Conservation (phyloP, 208 protist species). For the Trypanosoma avium region DNA sequence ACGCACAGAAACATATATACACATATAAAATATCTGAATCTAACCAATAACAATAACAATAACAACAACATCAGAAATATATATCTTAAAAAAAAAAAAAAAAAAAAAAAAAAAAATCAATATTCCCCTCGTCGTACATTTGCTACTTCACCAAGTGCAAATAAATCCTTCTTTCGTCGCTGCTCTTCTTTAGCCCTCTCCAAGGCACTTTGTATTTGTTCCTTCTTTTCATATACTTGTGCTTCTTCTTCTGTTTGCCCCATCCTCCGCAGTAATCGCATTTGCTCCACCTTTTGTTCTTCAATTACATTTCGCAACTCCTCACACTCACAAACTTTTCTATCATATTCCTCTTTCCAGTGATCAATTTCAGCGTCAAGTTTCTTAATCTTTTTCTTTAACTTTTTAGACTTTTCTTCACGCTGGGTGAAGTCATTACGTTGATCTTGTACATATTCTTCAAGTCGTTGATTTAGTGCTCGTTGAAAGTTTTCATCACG, state of each 20-base stretch:
- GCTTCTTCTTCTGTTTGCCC: constrained; percentile 49
- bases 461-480: constrained; percentile 74
- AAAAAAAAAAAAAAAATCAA: not conserved
- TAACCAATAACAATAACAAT: no score
- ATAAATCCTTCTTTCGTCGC: constrained; percentile 62
- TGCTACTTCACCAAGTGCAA: constrained; percentile 71
- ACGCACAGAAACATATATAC: no score
- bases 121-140: constrained; percentile 34
- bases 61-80: no score
- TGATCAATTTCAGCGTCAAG: constrained; percentile 49
- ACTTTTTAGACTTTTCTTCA: constrained; percentile 49
- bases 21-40: no score
- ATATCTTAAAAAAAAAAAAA: no score
- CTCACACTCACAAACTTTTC: constrained; percentile 84
- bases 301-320: constrained; percentile 68
- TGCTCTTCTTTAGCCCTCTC: constrained; percentile 76
- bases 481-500: constrained; percentile 79
- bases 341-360: constrained; percentile 68
- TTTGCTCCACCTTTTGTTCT: constrained; percentile 78
- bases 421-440: constrained; percentile 42
- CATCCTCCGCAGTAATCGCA: constrained; percentile 57
- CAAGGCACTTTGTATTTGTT: constrained; percentile 70
- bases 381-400: constrained; percentile 86
- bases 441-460: constrained; percentile 60
- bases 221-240: constrained; percentile 68